Base-by-base conservation (phyloP, 352 stramenopile genomes). In the Phytopythium montanum region DNA sequence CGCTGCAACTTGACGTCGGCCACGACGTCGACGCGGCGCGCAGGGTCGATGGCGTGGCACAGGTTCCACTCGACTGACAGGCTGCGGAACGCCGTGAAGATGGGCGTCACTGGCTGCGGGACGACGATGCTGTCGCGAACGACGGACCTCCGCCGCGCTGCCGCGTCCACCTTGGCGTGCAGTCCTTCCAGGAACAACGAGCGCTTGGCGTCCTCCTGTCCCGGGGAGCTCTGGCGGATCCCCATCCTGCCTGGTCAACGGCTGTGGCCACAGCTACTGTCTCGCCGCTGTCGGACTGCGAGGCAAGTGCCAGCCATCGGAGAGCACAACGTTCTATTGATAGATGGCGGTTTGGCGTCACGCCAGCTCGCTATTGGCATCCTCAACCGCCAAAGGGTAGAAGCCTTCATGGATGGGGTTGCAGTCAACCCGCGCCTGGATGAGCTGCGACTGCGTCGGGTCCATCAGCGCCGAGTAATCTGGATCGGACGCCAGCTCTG, bases 41-140 rank as follows among this genome's bases (percentile, higher is more conserved):
- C 73, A 44, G 76, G 75, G 42, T 89, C 79, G 56, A 83, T 70
- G 38, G 72, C 79, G 26, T 77, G 64, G 52, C 79, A 89, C 25
- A 87, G 34, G 62, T 89, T 89, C 79, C 75, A 87, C 53, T 87
- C 73, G 8, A 81, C 64, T n/a, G 74, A 84, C 36, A 88, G 65
- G 9, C 67, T 66, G n/a, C 74, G 70, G 56, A 83, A 64, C 3
- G 56, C 72, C 16, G 66, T 84, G 51, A 88, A 88, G 12, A 81
- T 66, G 1, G 64, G 68, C 28, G 72, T 64, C 5, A 85, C 70
- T 2, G 61, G 39, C 12, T 50, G 54, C 36, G 62, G 34, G 38
- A 64, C 29, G 0, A 54, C 21, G 5, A 70, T 44, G 54, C 50
- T 77, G 7, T 62, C 25, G 4, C 66, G 65, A 5, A 64, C 53